Evolutionary conservation across 163 green algal species (phyloP).

Genomic region (Chloromonas sp.): DNA sequence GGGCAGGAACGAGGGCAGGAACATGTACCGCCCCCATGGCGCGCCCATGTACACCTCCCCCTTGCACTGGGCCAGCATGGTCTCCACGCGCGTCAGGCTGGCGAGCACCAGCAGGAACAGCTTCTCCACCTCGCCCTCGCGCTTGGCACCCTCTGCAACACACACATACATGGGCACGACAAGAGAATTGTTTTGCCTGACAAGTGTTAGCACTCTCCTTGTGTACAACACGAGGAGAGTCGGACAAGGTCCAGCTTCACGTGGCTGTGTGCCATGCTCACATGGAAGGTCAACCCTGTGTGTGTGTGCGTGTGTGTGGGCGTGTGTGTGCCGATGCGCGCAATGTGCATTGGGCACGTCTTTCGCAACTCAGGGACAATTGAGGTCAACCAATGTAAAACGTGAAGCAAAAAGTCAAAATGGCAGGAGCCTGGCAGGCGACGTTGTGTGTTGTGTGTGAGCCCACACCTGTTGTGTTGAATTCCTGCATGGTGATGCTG

Average conservation of each 20-base stretch:
- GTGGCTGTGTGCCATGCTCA: too few relatives aligned
- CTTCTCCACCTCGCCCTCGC: slow-evolving; percentile 10
- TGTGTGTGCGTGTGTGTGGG: too few relatives aligned
- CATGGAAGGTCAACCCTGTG: too few relatives aligned
- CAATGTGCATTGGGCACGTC: too few relatives aligned
- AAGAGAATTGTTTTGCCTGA: neutral
- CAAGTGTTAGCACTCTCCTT: neutral
- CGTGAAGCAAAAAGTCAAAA: too few relatives aligned
- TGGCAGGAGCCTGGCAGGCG: too few relatives aligned
- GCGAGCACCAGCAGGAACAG: neutral
- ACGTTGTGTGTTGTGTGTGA: too few relatives aligned
- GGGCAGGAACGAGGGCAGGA: neutral
- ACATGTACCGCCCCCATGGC: neutral
- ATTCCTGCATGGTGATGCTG: neutral
- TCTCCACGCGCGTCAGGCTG: neutral
- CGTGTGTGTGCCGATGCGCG: too few relatives aligned
- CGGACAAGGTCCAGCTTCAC: too few relatives aligned
- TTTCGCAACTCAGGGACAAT: too few relatives aligned
- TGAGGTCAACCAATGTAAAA: too few relatives aligned
- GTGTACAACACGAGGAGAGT: neutral
- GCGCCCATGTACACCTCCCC: neutral
- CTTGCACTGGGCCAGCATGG: slow-evolving; percentile 2
- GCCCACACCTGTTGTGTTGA: neutral
- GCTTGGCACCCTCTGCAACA: slow-evolving; percentile 2
- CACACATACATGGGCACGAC: neutral